phyloP scores from a whole-genome alignment of 176 grass and related monocot genomes.

The Phragmites australis region DNA sequence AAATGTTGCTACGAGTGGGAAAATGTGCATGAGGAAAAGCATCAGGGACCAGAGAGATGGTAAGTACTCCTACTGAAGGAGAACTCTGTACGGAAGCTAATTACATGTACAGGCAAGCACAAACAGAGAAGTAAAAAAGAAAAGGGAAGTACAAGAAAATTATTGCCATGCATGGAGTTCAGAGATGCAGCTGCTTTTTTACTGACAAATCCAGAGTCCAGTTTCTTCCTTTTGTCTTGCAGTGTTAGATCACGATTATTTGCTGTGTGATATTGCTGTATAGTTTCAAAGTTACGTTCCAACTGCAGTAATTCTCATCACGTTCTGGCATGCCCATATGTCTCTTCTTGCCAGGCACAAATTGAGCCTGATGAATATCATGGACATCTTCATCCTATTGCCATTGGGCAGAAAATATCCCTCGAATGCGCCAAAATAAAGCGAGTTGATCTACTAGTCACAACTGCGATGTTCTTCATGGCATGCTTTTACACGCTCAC shows the following conservation, averaged over 20 bases:
- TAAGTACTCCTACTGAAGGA: no score
- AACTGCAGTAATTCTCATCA: not conserved
- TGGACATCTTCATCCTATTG: not conserved
- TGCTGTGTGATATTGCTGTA: not conserved
- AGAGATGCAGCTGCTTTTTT: not conserved
- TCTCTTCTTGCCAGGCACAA: no score
- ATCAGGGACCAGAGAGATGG: not conserved
- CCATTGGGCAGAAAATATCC: not conserved
- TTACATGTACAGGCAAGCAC: not conserved
- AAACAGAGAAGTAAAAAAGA: not conserved
- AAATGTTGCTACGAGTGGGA: not conserved
- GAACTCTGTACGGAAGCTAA: not conserved
- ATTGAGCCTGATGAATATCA: conserved; percentile 7
- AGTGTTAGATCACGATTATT: not conserved
- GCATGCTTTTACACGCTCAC: not conserved
- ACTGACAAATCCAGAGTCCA: not conserved
- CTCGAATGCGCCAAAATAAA: not conserved
- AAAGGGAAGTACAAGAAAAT: not conserved
- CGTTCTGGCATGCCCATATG: not conserved
- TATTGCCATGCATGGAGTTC: not conserved
- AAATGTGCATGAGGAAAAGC: no score
- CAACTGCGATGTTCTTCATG: not conserved
- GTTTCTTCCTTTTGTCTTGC: not conserved
- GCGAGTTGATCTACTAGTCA: not conserved
- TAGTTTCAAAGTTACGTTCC: not conserved